Evolutionary conservation across 176 grass and related monocot species (phyloP).

Genomic region (Tuctoria greenei): DNA sequence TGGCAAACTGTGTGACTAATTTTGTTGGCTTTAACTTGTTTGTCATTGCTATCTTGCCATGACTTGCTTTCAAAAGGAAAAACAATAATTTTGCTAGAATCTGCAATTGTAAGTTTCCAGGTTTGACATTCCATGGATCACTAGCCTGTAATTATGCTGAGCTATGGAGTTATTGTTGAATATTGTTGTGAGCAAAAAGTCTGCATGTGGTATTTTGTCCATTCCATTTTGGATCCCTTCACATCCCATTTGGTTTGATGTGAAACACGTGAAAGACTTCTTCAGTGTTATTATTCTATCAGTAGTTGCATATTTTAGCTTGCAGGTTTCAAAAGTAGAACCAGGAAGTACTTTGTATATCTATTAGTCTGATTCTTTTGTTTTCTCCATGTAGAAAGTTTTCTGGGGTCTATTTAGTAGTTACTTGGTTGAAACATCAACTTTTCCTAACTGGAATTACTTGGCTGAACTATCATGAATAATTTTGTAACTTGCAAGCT

Average conservation of each 20-base stretch:
- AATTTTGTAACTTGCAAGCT: slow-evolving; percentile 61
- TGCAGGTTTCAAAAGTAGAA: background rate
- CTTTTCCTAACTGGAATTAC: slow-evolving; percentile 10
- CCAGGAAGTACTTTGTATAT: background rate
- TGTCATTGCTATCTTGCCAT: background rate
- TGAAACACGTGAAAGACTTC: background rate
- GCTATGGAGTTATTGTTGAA: background rate
- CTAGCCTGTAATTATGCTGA: background rate
- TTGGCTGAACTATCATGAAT: slow-evolving; percentile 16
- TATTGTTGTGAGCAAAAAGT: too few relatives aligned
- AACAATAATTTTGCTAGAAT: background rate
- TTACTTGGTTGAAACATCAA: slow-evolving; percentile 2
- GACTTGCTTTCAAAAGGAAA: background rate
- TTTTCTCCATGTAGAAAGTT: too few relatives aligned
- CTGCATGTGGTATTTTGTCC: background rate
- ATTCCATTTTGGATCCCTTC: background rate
- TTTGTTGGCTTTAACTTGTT: too few relatives aligned
- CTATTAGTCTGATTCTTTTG: background rate
- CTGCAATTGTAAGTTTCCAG: background rate
- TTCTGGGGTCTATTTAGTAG: background rate
- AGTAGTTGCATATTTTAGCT: background rate
- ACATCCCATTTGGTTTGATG: background rate
- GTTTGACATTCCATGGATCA: background rate
- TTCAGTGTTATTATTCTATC: background rate
- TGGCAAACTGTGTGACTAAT: too few relatives aligned